Evolutionary conservation across 2,329 filamentous ascomycete genomes (phyloP), one percentile per base, ranked within the genome.

Genomic region (Aspergillus quadrilineatus): DNA sequence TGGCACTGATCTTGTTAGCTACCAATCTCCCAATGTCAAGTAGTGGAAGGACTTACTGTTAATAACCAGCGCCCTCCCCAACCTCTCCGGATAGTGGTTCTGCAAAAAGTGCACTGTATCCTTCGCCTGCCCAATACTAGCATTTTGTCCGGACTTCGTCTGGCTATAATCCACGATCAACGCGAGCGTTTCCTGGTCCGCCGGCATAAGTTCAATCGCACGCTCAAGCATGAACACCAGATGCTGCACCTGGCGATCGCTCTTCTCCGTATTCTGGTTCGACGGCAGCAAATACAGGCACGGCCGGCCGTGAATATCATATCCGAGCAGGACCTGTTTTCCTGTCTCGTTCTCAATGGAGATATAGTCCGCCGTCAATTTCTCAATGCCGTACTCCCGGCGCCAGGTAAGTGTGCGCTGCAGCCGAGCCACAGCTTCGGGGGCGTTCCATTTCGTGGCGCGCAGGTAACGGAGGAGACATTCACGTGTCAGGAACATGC

Each of bases 141-240:
- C 91, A 68, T 92, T 90, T 66, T 87, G 85, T 54, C 90, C 85
- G 57, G 82, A 85, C 71, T 89, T 89, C 63, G 86, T 88, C 58
- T 87, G 83, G 74, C 91, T 90, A 80, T 96, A 97, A 77, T 97
- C 93, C 75, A 97, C 92, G 64, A 97, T 79, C 55, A 99, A 81
- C 43, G 89, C 89, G 57, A 96, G 75, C 47, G 85, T 94, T 77
- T 97, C 94, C 71, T 96, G 90, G 12, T 89, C 89, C 0, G 92
- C 82, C 0, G 89, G 88, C 85, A 95, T 92, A 60, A 97, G 77
- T 66, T 97, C 92, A 63, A 96, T 85, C 34, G 89, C 87, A 37
- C 90, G 84, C 79, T 99, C 94, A 42, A 97, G 77, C 92, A 97
- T 97, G 78, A 89, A 99, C 51, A 97, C 92, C 59, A 99, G 79